Evolutionary conservation across 2,329 filamentous ascomycete species (phyloP).

Genomic region (Zasmidium angulare): DNA sequence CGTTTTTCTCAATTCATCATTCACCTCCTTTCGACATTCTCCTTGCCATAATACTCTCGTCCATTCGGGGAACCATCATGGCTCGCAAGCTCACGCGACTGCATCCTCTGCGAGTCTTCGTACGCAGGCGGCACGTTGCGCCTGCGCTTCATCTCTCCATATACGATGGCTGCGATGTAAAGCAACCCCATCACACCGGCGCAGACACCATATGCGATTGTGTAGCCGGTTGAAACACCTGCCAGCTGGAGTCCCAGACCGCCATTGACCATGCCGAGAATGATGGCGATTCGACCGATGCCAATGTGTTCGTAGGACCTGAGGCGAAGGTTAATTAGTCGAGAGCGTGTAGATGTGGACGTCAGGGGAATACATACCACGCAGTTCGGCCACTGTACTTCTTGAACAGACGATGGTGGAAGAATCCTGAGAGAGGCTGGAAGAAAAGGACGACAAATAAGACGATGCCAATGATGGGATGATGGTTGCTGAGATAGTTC

Average conservation of each 20-base stretch:
- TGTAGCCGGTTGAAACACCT: conserved; percentile 31
- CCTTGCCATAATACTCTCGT: background rate
- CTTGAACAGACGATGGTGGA: conserved; percentile 54
- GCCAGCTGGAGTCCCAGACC: conserved; percentile 54
- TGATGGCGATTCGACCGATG: conserved; percentile 42
- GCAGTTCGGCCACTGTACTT: conserved; percentile 47
- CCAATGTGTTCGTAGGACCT: conserved; percentile 39
- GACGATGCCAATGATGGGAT: conserved; percentile 56
- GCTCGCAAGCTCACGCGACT: background rate
- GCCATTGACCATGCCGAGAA: conserved; percentile 57
- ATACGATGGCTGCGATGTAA: conserved; percentile 38
- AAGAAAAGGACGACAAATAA: conserved; percentile 54
- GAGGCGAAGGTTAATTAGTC: conserved; percentile 34
- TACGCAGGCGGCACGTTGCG: conserved; percentile 9
- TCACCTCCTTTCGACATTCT: background rate
- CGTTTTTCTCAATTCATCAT: background rate
- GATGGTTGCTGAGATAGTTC: conserved; percentile 41
- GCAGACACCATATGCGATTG: conserved; percentile 51
- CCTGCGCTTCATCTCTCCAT: conserved; percentile 30
- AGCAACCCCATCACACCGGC: conserved; percentile 48
- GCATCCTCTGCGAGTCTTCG: background rate
- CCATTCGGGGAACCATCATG: background rate
- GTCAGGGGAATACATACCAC: conserved; percentile 28
- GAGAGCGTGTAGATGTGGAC: background rate
- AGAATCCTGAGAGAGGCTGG: conserved; percentile 52